Evolutionary conservation across 495 filamentous ascomycete species (phyloP).

Genomic region (Aspergillus cristatus): DNA sequence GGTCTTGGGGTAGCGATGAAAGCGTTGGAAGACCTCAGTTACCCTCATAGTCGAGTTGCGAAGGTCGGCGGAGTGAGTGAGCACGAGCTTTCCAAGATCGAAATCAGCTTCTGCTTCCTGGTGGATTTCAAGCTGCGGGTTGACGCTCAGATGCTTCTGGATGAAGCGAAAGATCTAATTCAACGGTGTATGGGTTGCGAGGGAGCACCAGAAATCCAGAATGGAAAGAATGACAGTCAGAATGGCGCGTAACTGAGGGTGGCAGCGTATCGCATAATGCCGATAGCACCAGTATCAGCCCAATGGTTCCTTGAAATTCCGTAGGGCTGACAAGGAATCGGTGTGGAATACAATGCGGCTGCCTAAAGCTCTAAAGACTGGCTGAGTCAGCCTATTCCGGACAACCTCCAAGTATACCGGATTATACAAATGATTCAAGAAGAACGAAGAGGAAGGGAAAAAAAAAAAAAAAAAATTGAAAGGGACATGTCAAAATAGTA

Average conservation of each 20-base stretch:
- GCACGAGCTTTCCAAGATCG: slow-evolving; percentile 66
- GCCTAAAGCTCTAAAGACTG: slow-evolving; percentile 5
- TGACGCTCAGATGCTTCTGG: slow-evolving; percentile 49
- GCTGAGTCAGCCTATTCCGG: slow-evolving; percentile 5
- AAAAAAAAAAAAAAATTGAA: no score
- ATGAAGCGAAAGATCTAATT: slow-evolving; percentile 22
- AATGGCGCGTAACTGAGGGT: no score
- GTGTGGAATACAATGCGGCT: slow-evolving; percentile 8
- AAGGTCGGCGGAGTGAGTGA: slow-evolving; percentile 84
- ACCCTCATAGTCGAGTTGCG: slow-evolving; percentile 72
- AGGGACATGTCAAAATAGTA: not conserved
- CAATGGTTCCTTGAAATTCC: no score
- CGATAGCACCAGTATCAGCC: no score
- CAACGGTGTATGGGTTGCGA: slow-evolving; percentile 5
- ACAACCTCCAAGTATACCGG: no score
- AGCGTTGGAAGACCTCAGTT: slow-evolving; percentile 81
- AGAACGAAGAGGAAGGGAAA: no score
- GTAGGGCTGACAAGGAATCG: no score
- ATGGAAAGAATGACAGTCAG: no score
- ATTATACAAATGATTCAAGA: no score
- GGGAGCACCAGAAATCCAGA: no score
- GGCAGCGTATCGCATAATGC: no score
- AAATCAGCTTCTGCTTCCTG: slow-evolving; percentile 86
- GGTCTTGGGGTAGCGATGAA: slow-evolving; percentile 85
- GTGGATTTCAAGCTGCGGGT: slow-evolving; percentile 74